phyloP scores from a whole-genome alignment of 306 rosid genomes.

The Phaseolus lunatus region DNA sequence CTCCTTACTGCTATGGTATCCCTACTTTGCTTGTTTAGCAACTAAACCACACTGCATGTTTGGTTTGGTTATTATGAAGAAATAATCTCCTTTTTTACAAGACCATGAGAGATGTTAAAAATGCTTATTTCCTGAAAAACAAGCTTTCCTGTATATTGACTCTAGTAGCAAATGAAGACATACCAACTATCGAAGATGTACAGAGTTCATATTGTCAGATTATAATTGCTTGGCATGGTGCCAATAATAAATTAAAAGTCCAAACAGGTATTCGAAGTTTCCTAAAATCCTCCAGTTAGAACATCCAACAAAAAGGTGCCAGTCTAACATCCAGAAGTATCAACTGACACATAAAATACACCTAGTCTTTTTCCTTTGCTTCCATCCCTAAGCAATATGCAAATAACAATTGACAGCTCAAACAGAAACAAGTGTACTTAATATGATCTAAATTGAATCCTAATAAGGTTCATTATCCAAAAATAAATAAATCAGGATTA shows the following conservation, averaged over 20 bases:
- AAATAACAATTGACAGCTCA: slow-evolving; percentile 19
- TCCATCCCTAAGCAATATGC: slow-evolving; percentile 21
- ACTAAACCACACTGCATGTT: neutral
- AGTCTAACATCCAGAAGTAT: no score
- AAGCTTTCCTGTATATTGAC: neutral
- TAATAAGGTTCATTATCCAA: slow-evolving; percentile 1
- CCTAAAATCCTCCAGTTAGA: slow-evolving; percentile 10
- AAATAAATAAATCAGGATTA: neutral
- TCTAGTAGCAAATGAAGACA: neutral
- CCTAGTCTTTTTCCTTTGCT: neutral
- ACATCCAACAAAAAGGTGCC: slow-evolving; percentile 14
- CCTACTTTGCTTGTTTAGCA: neutral
- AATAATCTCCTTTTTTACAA: neutral
- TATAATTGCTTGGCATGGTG: slow-evolving; percentile 12
- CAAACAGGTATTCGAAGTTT: slow-evolving; percentile 23
- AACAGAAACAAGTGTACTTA: neutral
- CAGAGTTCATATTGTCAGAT: neutral
- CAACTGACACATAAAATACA: no score
- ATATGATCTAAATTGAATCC: slow-evolving; percentile 10
- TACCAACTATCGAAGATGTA: slow-evolving; percentile 25
- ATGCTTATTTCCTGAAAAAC: neutral
- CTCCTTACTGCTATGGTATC: neutral
- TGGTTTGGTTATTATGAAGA: neutral
- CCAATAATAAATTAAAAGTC: neutral
- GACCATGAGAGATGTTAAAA: neutral